These are phyloP conservation scores for Nitzschia sp. DNA, from an alignment of 108 stramenopile genomes.

Conservation along the genomic window DNA sequence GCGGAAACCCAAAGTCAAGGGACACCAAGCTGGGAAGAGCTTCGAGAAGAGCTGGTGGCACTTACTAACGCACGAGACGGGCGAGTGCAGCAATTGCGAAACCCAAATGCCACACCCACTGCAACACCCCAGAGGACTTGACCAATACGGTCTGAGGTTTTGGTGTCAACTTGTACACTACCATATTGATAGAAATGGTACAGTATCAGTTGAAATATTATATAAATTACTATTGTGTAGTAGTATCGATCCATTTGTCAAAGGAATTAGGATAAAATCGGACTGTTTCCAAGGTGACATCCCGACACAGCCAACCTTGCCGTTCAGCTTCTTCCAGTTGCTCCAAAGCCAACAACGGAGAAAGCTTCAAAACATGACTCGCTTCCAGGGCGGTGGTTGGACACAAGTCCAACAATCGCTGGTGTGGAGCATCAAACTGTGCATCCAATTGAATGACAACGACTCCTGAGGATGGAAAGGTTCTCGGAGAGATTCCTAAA, in stretches of 20 bases:
- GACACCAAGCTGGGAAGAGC: no score
- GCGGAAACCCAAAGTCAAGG: no score
- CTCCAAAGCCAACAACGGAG: constrained; percentile 79
- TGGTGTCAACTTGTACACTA: no score
- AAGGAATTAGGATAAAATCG: constrained; percentile 56
- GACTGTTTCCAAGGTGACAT: constrained; percentile 75
- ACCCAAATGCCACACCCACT: no score
- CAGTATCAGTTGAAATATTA: no score
- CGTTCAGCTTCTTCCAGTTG: constrained; percentile 81
- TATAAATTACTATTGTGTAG: no score
- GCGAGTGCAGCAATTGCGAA: no score
- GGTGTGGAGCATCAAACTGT: not conserved
- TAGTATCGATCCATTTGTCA: constrained; percentile 6
- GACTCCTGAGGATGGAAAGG: constrained; percentile 78
- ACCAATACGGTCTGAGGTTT: no score
- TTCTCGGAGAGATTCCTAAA: constrained; percentile 78
- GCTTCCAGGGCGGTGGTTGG: constrained; percentile 61
- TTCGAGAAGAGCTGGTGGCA: no score
- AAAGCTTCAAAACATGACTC: constrained; percentile 57
- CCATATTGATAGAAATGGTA: no score
- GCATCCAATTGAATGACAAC: constrained; percentile 85
- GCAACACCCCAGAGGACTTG: no score
- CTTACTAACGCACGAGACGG: no score
- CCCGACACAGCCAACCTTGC: constrained; percentile 76
- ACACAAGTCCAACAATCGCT: constrained; percentile 38